Evolutionary conservation across 2,329 filamentous ascomycete species (phyloP).

Genomic region (Fusarium sp.): DNA sequence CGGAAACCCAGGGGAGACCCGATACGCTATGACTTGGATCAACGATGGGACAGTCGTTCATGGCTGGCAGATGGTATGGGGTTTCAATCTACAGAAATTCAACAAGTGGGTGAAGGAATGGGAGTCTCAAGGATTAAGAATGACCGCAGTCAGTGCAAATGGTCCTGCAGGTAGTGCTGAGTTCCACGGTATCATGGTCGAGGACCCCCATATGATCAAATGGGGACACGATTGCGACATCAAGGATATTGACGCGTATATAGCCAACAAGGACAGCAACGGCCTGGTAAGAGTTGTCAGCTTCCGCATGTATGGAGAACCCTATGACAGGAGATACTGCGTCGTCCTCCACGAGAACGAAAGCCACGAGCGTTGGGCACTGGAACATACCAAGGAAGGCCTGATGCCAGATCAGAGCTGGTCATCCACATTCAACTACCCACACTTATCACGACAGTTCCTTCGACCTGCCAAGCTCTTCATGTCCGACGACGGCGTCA

Average conservation of each 20-base stretch:
- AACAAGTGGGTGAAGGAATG: slow-evolving; percentile 16
- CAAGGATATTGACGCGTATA: not conserved
- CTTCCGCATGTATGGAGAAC: slow-evolving; percentile 32
- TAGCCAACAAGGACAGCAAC: slow-evolving; percentile 15
- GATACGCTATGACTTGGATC: slow-evolving; percentile 30
- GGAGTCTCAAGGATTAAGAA: slow-evolving; percentile 2
- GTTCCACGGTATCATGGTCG: slow-evolving; percentile 27
- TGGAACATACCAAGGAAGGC: not conserved
- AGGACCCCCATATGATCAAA: not conserved
- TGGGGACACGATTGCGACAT: slow-evolving; percentile 29
- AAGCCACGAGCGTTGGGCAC: slow-evolving; percentile 21
- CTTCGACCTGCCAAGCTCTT: slow-evolving; percentile 25
- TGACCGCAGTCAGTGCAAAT: slow-evolving; percentile 23
- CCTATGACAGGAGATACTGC: slow-evolving; percentile 26
- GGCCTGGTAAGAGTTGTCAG: not conserved
- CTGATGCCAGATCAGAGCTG: not conserved
- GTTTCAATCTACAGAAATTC: slow-evolving; percentile 6
- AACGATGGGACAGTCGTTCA: not conserved
- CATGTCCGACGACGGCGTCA: slow-evolving; percentile 30
- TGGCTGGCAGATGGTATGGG: slow-evolving; percentile 14
- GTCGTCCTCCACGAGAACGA: slow-evolving; percentile 31
- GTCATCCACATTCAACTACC: not conserved
- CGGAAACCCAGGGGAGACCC: slow-evolving; percentile 12
- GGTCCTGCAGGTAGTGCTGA: slow-evolving; percentile 12
- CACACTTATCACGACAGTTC: slow-evolving; percentile 19